These are phyloP conservation scores for Trichophaea hybrida DNA, from an alignment of 2,329 filamentous ascomycete genomes.

Conservation along the genomic window DNA sequence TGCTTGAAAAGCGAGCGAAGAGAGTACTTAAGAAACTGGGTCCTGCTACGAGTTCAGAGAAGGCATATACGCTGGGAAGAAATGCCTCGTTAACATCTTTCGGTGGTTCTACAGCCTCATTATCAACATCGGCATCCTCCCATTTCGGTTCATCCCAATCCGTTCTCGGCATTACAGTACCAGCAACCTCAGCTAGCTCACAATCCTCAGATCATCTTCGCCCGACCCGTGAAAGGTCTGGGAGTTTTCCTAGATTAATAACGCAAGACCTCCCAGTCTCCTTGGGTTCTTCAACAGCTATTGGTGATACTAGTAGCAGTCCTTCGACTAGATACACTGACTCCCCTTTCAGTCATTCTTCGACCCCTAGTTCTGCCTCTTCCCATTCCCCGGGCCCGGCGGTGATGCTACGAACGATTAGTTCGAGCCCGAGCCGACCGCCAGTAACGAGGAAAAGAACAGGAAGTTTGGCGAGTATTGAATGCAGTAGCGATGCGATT, in stretches of 20 bases:
- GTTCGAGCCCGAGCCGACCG: constrained; percentile 18
- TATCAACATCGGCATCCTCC: constrained; percentile 20
- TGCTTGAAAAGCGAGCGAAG: constrained; percentile 14
- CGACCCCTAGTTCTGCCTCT: constrained; percentile 18
- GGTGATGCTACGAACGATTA: constrained; percentile 13
- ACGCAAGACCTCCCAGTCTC: constrained; percentile 15
- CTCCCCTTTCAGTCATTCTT: constrained; percentile 19
- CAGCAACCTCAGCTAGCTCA: constrained; percentile 14
- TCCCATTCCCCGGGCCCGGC: constrained; percentile 22
- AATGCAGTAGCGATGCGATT: neutral
- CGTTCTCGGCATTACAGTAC: constrained; percentile 21
- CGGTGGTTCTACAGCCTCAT: constrained; percentile 17
- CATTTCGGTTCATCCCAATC: constrained; percentile 18
- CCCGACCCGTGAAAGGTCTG: constrained; percentile 1
- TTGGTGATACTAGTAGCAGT: constrained; percentile 10
- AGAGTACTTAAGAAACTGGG: constrained; percentile 12
- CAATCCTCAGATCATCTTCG: neutral
- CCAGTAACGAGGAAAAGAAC: constrained; percentile 18
- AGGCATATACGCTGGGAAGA: constrained; percentile 10
- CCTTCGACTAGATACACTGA: constrained; percentile 23
- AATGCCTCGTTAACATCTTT: constrained; percentile 20
- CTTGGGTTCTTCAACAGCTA: neutral
- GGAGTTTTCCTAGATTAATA: constrained; percentile 12
- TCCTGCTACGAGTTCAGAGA: neutral
- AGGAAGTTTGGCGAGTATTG: constrained; percentile 2